Percentiles rank a stretch among this genome's conserved stretches.
phyloP scores from a whole-genome alignment of 2,329 filamentous ascomycete genomes.

The Apiospora arundinis region DNA sequence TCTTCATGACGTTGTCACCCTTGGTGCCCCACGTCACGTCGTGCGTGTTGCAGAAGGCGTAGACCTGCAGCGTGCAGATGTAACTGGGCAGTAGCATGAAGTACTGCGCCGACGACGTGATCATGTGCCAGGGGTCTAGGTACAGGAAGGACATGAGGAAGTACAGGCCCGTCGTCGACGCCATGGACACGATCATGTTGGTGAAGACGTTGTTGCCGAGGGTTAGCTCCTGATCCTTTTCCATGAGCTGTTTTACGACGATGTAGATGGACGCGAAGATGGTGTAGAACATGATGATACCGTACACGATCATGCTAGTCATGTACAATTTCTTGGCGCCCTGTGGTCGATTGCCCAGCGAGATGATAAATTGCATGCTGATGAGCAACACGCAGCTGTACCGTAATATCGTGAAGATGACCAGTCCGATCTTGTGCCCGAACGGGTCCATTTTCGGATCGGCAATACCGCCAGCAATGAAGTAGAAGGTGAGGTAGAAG shows the following conservation, averaged over 20 bases:
- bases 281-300: constrained; percentile 94
- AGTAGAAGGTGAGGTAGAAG: constrained; percentile 99
- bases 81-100: constrained; percentile 91
- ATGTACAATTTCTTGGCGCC: constrained; percentile 92
- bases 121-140: constrained; percentile 98
- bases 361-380: constrained; percentile 93
- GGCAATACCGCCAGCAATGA: constrained; percentile 88
- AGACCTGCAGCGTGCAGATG: constrained; percentile 97
- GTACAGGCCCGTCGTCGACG: constrained; percentile 90
- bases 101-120: constrained; percentile 90
- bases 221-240: constrained; percentile 51
- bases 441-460: constrained; percentile 87
- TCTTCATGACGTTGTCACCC: constrained; percentile 94
- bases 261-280: constrained; percentile 90
- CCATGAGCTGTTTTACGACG: constrained; percentile 77
- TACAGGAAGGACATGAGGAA: constrained; percentile 97
- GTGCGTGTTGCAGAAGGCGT: constrained; percentile 99
- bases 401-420: constrained; percentile 85
- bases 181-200: constrained; percentile 89
- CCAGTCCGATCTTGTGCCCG: constrained; percentile 80
- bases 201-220: constrained; percentile 92
- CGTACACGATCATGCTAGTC: constrained; percentile 86
- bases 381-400: constrained; percentile 89
- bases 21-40: constrained; percentile 99
- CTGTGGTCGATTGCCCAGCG: constrained; percentile 94